Conservation (phyloP, 345 rosid genomes). For the Pelargonium nanum region DNA sequence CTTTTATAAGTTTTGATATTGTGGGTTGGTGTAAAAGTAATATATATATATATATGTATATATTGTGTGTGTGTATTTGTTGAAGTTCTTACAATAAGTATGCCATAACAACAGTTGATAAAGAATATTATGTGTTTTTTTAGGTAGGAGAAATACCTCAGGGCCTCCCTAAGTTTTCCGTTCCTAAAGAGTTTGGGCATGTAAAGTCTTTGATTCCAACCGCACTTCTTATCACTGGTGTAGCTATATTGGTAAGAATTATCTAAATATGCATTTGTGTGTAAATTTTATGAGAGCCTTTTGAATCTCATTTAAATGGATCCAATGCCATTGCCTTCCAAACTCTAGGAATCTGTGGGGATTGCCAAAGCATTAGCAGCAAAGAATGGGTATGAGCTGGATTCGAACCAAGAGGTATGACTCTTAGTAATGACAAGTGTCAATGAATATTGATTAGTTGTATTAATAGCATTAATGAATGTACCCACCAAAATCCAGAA, state of each 20-base stretch:
- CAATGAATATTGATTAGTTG: not conserved
- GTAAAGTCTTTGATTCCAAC: slow-evolving; percentile 77
- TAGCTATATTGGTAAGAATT: slow-evolving; percentile 87
- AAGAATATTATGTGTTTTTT: slow-evolving; percentile 20
- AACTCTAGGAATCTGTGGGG: slow-evolving; percentile 89
- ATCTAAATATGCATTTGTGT: not conserved
- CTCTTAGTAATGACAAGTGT: slow-evolving; percentile 2
- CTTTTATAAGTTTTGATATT: not conserved
- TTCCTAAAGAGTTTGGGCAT: slow-evolving; percentile 62
- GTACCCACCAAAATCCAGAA: not conserved
- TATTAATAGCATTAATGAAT: slow-evolving; percentile 1
- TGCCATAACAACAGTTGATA: slow-evolving; percentile 5
- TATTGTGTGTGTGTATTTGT: too few species aligned
- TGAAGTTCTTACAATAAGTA: not conserved
- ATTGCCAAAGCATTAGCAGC: slow-evolving; percentile 99
- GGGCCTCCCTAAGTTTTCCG: slow-evolving; percentile 86
- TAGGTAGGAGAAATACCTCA: slow-evolving; percentile 97
- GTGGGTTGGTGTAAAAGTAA: not conserved
- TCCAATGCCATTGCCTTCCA: slow-evolving; percentile 3
- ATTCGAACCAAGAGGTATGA: slow-evolving; percentile 87
- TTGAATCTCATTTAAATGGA: not conserved
- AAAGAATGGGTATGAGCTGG: slow-evolving; percentile 90
- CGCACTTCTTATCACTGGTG: slow-evolving; percentile 89
- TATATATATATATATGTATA: not conserved
- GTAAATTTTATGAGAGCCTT: not conserved